Percentiles rank a stretch among this genome's conserved stretches.
These are phyloP conservation scores for Dioscorea zingiberensis DNA, from an alignment of 106 monocot species.

Conservation along the genomic window DNA sequence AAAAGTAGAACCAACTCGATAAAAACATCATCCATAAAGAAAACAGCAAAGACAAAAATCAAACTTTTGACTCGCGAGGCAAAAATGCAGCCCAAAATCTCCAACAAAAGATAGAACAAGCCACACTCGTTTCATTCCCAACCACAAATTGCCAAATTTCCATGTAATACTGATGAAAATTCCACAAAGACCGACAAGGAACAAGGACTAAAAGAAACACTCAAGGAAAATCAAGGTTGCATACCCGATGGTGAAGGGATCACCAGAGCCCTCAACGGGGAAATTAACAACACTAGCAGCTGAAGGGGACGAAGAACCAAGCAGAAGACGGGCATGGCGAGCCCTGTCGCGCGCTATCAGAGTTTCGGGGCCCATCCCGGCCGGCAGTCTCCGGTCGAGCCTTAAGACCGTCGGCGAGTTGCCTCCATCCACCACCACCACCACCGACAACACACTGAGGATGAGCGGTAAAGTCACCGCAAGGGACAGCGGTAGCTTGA, in stretches of 20 bases:
- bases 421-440: neutral
- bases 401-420: slow-evolving; percentile 26
- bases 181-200: neutral
- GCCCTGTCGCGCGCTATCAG: slow-evolving; percentile 42
- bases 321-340: slow-evolving; percentile 48
- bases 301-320: slow-evolving; percentile 2
- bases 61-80: neutral
- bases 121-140: neutral
- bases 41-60: neutral
- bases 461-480: no score
- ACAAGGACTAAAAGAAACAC: neutral
- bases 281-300: slow-evolving; percentile 63
- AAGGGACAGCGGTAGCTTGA: neutral
- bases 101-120: neutral
- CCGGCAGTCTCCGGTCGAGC: slow-evolving; percentile 58
- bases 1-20: neutral
- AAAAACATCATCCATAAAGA: neutral
- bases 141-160: neutral
- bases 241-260: slow-evolving; percentile 93
- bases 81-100: neutral
- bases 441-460: neutral
- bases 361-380: slow-evolving; percentile 5
- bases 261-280: slow-evolving; percentile 68
- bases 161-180: neutral
- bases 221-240: neutral